Evolutionary conservation across 768 basidiomycete genomes (phyloP), one percentile per base, ranked within the genome.

Genomic region (Phaffia australis): DNA sequence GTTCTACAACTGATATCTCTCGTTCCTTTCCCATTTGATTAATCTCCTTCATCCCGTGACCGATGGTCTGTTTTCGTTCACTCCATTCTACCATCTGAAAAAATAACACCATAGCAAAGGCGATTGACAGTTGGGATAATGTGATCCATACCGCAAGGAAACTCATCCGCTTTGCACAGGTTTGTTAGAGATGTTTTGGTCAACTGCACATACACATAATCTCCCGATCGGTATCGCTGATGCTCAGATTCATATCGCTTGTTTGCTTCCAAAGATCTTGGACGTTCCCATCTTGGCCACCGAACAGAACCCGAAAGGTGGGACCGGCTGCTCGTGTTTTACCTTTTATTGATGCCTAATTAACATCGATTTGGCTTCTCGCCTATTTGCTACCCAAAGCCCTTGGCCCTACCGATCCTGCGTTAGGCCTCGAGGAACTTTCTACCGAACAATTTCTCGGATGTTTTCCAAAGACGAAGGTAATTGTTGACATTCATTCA

Each of bases 291-390:
- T 93, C 14, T 74, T 92, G n/a, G 83, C 80, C 27, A 92, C 91
- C 0, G 90, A 89, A 69, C 90, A 94, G 76, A 87, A 88, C 72
- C 81, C 87, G 2, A 83, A 78, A 81, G 87, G 88, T 87, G 64
- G 56, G 79, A 60, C 9, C n/a, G 51, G 15, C 54, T 16, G 23
- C 48, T 11, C 35, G 15, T 30, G 6, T 47, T 3, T 19, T 18
- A 29, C 29, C 51, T 35, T 29, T 8, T 55, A 16, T n/a, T 3
- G 23, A 56, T 23, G 42, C 46, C 30, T 27, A n/a, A 15, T 16
- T 25, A 29, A n/a, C 30, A 25, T 51, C 68, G 57, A 27, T 47
- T 54, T 32, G 58, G 5, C 29, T 60, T 25, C 55, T 47, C 32
- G 35, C 35, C 64, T 18, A 54, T 35, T 58, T 60, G 56, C 32